A percentile compares a stretch with the other conserved stretches of the same genome.
Conservation (phyloP, 2,329 filamentous ascomycete genomes). For the Sporothrix mexicana region DNA sequence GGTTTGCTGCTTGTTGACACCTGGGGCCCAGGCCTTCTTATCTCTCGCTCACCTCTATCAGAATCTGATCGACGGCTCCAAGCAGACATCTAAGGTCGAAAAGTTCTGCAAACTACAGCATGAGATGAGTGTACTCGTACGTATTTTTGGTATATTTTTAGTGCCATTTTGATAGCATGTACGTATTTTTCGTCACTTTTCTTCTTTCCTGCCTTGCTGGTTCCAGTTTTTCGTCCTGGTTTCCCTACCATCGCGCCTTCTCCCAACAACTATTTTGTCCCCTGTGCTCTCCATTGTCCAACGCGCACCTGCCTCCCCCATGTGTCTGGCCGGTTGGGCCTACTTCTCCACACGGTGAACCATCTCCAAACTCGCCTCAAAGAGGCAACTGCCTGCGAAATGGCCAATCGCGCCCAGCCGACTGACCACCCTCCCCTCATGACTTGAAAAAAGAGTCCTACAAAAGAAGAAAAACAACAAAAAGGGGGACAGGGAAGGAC, state of each 20-base stretch:
- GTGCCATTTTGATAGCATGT: neutral
- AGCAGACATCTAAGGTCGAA: neutral
- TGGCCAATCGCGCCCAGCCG: constrained; percentile 10
- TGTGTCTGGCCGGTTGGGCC: neutral
- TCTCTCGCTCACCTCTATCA: neutral
- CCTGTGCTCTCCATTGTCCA: neutral
- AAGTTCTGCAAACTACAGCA: neutral
- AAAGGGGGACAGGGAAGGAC: neutral
- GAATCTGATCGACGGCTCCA: neutral
- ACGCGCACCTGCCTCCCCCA: neutral
- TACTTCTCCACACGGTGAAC: constrained; percentile 4
- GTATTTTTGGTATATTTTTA: neutral
- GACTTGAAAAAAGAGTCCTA: neutral
- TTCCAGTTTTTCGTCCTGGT: neutral
- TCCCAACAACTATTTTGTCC: constrained; percentile 10
- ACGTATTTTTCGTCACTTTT: neutral
- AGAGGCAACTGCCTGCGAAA: constrained; percentile 23
- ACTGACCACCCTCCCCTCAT: neutral
- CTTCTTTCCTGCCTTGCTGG: neutral
- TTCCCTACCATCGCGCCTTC: constrained; percentile 3
- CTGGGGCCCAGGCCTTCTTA: constrained; percentile 21
- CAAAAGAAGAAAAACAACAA: neutral
- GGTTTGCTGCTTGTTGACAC: neutral
- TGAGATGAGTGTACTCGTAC: neutral
- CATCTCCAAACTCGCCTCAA: constrained; percentile 15